Base-by-base conservation (phyloP, 2,329 filamentous ascomycete genomes). In the Kalmusia sp. region DNA sequence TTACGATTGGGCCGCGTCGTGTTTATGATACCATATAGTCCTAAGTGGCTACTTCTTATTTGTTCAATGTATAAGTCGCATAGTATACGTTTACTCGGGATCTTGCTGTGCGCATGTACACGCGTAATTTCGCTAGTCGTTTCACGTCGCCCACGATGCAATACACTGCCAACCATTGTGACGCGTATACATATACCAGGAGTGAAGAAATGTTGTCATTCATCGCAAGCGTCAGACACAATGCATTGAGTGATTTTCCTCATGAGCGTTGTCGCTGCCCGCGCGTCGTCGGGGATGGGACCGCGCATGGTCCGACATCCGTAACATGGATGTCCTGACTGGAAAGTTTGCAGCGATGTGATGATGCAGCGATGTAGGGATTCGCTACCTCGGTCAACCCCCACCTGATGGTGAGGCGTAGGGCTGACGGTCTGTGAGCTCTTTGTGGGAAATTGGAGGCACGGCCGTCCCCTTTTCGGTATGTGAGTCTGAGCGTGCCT, bases 281-380 rank as follows among this genome's bases (percentile, higher is more conserved):
- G 54, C 17, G 46, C 51, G n/a, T n/a, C n/a, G n/a, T n/a, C 52
- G 49, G 46, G 53, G 59, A 49, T 58, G 53, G 35, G 51, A 39
- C 44, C 47, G 57, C 52, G 52, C 60, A 54, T 55, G 28, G 39
- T 40, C 57, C 58, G 49, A 33, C 37, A 38, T 30, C 27, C 33
- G 54, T 53, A 34, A 55, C 62, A 58, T 61, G 61, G 59, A 24
- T 56, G 15, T 35, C 41, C 49, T 34, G 37, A 37, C 39, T 44
- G 27, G 15, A 24, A 14, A 33, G 17, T 30, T 24, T 12, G 15
- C 3, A 17, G 15, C 24, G 40, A 2, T 14, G 17, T 21, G 7
- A 33, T 5, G n/a, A n/a, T 28, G 31, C 17, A 17, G 28, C 24
- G 8, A 38, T 38, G 39, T 43, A 15, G 17, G 38, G 41, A 24